Conservation (phyloP, 2,329 filamentous ascomycete species). For the Phialophora tarda region DNA sequence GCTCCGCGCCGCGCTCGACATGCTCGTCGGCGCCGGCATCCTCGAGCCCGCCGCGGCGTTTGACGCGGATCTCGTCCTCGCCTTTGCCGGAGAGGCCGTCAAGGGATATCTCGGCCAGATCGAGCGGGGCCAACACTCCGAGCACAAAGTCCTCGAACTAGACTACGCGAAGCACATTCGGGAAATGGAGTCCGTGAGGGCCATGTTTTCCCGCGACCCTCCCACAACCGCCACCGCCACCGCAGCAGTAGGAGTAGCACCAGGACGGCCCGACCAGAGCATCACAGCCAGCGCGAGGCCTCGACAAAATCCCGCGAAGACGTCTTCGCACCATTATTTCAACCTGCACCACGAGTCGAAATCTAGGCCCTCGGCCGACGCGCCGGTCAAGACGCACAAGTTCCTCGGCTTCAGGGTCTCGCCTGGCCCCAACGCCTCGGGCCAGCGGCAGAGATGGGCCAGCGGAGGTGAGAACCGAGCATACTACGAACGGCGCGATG, state of each 20-base stretch:
- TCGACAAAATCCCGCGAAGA: background rate
- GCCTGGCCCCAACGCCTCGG: slow-evolving; percentile 8
- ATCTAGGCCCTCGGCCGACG: background rate
- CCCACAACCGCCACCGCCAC: background rate
- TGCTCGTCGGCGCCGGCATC: slow-evolving; percentile 18
- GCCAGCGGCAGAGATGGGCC: slow-evolving; percentile 5
- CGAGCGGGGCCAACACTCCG: background rate
- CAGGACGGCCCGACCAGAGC: background rate
- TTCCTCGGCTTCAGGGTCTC: slow-evolving; percentile 27
- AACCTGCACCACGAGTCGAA: slow-evolving; percentile 11
- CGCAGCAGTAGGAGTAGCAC: too few relatives aligned
- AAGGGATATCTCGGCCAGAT: slow-evolving; percentile 24
- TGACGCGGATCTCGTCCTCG: slow-evolving; percentile 23
- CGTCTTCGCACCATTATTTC: slow-evolving; percentile 7
- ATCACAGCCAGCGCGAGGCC: background rate
- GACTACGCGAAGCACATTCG: slow-evolving; percentile 28
- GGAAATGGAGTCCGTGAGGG: slow-evolving; percentile 26
- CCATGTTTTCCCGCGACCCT: slow-evolving; percentile 22
- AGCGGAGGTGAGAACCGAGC: slow-evolving; percentile 12
- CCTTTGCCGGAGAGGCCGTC: slow-evolving; percentile 23
- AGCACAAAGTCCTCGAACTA: slow-evolving; percentile 22
- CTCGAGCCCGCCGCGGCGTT: slow-evolving; percentile 23
- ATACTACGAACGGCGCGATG: slow-evolving; percentile 27
- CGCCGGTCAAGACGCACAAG: slow-evolving; percentile 6
- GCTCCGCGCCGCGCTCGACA: slow-evolving; percentile 31